Evolutionary conservation across 1,139 yeast genomes (phyloP).

Genomic region (Yamadazyma aaseri): DNA sequence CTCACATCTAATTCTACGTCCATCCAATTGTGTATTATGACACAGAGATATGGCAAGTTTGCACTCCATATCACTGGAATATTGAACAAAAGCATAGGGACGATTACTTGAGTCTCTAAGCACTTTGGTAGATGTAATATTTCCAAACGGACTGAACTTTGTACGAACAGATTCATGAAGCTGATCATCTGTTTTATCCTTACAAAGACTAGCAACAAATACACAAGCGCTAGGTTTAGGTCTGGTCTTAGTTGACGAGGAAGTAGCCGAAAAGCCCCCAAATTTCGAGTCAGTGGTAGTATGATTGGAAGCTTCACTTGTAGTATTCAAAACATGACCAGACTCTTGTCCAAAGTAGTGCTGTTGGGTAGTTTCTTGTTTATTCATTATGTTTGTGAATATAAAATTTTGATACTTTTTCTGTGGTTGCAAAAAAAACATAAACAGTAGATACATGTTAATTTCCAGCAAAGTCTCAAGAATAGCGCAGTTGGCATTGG

Average conservation of each 20-base stretch:
- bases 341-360: too few species aligned
- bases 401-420: not conserved
- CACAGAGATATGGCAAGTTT: conserved; percentile 64
- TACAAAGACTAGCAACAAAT: conserved; percentile 79
- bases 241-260: too few species aligned
- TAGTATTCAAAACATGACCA: too few species aligned
- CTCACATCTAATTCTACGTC: conserved; percentile 81
- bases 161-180: conserved; percentile 65
- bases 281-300: too few species aligned
- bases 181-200: conserved; percentile 64
- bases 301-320: too few species aligned
- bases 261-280: too few species aligned
- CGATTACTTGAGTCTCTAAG: conserved; percentile 78
- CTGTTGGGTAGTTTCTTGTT: too few species aligned
- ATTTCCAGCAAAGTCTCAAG: conserved; percentile 6
- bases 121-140: conserved; percentile 73
- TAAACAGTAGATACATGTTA: conserved; percentile 2
- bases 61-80: conserved; percentile 69
- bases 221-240: conserved; percentile 80
- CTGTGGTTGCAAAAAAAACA: conserved; percentile 3
- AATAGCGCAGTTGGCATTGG: conserved; percentile 6
- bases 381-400: not conserved
- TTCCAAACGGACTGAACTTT: conserved; percentile 69
- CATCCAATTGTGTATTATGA: conserved; percentile 68
- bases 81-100: conserved; percentile 95